A percentile compares a stretch with the other conserved stretches of the same genome.
phyloP scores from a whole-genome alignment of 2,329 filamentous ascomycete genomes.

The Thermoascus crustaceus region DNA sequence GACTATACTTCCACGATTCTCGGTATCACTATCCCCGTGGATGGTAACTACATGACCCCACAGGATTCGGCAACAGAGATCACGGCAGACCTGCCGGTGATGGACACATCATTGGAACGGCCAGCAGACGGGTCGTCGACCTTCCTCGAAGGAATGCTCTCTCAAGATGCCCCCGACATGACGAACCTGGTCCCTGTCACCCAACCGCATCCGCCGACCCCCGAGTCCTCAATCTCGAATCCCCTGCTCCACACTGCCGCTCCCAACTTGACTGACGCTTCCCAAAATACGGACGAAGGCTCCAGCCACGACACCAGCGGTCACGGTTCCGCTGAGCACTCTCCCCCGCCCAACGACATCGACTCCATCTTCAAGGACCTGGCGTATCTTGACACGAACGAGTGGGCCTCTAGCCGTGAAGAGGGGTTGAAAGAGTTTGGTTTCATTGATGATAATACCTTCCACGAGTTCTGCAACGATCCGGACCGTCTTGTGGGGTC shows the following conservation, averaged over 20 bases:
- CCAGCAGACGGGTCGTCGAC: too few species aligned
- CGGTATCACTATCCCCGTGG: slow-evolving; percentile 25
- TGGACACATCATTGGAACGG: slow-evolving; percentile 15
- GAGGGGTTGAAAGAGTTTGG: slow-evolving; percentile 37
- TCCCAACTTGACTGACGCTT: neutral
- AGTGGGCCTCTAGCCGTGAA: slow-evolving; percentile 35
- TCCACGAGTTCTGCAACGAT: slow-evolving; percentile 39
- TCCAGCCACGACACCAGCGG: too few species aligned
- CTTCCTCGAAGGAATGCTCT: too few species aligned
- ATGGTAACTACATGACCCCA: slow-evolving; percentile 24
- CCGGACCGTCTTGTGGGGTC: slow-evolving; percentile 33
- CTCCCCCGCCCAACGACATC: slow-evolving; percentile 21
- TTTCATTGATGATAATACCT: slow-evolving; percentile 36
- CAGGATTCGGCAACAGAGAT: slow-evolving; percentile 25
- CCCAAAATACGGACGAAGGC: neutral
- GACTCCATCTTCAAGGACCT: slow-evolving; percentile 40
- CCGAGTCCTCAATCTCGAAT: slow-evolving; percentile 26
- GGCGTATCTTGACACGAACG: slow-evolving; percentile 38
- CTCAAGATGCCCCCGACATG: too few species aligned
- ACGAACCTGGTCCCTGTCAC: slow-evolving; percentile 6
- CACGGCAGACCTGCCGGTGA: slow-evolving; percentile 17
- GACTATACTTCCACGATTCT: slow-evolving; percentile 21
- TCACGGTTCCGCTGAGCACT: neutral
- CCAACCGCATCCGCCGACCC: slow-evolving; percentile 22
- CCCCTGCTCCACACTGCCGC: slow-evolving; percentile 9